Evolutionary conservation across 1,284 basidiomycete species (phyloP).

Genomic region (Ganoderma lingzhi): DNA sequence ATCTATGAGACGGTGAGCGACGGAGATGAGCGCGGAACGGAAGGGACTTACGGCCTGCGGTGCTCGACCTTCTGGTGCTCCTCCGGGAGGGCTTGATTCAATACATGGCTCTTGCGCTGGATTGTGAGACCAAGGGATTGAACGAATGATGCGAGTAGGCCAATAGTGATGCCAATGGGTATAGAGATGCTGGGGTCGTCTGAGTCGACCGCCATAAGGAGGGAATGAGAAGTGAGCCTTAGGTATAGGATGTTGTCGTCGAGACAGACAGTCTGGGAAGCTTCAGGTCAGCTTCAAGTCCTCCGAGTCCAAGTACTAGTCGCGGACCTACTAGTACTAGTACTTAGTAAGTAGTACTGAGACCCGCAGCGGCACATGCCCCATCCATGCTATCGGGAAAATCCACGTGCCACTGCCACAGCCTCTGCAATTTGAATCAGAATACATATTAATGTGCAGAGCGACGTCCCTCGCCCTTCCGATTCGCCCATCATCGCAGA

Average conservation of each 20-base stretch:
- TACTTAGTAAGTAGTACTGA: too few relatives aligned
- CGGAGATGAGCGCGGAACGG: conserved; percentile 24
- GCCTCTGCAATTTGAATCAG: too few relatives aligned
- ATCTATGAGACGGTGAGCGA: conserved; percentile 46
- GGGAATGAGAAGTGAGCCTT: conserved; percentile 8
- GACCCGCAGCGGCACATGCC: conserved; percentile 1
- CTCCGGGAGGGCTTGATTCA: conserved; percentile 80
- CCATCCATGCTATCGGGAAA: conserved; percentile 8
- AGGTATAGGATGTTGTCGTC: conserved; percentile 16
- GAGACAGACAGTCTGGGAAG: conserved; percentile 14
- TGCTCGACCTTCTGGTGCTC: conserved; percentile 73
- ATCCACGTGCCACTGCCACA: conserved; percentile 4
- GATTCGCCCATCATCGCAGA: neutral
- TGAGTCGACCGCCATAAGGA: conserved; percentile 34
- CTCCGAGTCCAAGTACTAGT: neutral
- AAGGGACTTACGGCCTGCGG: conserved; percentile 73
- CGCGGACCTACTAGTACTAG: neutral
- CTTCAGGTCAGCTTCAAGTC: conserved; percentile 6
- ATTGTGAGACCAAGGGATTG: conserved; percentile 94
- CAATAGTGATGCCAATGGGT: conserved; percentile 70
- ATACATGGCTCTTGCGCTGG: conserved; percentile 93
- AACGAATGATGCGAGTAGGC: conserved; percentile 88
- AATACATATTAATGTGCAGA: too few relatives aligned
- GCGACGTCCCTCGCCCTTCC: neutral
- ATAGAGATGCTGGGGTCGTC: conserved; percentile 52